Conservation (phyloP, 768 basidiomycete genomes). For the Trametopsis cervina region DNA sequence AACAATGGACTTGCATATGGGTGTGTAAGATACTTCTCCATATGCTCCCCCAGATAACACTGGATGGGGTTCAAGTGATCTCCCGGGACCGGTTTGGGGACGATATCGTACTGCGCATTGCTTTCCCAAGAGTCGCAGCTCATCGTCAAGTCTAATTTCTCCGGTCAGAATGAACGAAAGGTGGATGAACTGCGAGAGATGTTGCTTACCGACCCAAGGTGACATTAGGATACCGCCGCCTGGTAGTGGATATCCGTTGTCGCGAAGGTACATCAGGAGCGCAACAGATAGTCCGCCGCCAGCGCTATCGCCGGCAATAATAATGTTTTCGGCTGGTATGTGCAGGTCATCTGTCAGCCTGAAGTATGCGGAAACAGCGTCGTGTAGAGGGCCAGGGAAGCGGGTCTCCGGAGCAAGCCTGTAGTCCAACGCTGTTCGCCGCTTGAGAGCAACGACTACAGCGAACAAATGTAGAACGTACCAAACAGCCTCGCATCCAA, state of each 20-base stretch:
- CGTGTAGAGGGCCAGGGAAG: slow-evolving; percentile 86
- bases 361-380: slow-evolving; percentile 83
- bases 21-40: slow-evolving; percentile 83
- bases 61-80: slow-evolving; percentile 91
- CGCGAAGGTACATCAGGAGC: slow-evolving; percentile 89
- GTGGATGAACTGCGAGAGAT: slow-evolving; percentile 1
- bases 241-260: slow-evolving; percentile 80
- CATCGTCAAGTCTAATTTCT: slow-evolving; percentile 77
- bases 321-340: slow-evolving; percentile 87
- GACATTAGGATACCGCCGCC: slow-evolving; percentile 85
- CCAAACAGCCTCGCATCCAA: slow-evolving; percentile 86
- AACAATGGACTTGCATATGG: slow-evolving; percentile 96
- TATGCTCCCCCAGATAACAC: slow-evolving; percentile 83
- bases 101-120: slow-evolving; percentile 81
- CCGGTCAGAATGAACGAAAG: slow-evolving; percentile 8
- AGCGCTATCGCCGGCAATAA: slow-evolving; percentile 87
- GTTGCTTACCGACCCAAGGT: slow-evolving; percentile 86
- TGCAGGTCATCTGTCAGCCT: slow-evolving; percentile 81
- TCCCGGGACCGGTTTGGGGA: slow-evolving; percentile 61
- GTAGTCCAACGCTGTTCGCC: slow-evolving; percentile 87
- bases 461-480: too few species aligned
- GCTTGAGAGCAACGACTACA: too few species aligned
- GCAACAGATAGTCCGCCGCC: slow-evolving; percentile 87
- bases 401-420: slow-evolving; percentile 92
- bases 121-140: slow-evolving; percentile 98